Conservation (phyloP, 1,284 basidiomycete genomes). For the Microbotryomycetes sp. region DNA sequence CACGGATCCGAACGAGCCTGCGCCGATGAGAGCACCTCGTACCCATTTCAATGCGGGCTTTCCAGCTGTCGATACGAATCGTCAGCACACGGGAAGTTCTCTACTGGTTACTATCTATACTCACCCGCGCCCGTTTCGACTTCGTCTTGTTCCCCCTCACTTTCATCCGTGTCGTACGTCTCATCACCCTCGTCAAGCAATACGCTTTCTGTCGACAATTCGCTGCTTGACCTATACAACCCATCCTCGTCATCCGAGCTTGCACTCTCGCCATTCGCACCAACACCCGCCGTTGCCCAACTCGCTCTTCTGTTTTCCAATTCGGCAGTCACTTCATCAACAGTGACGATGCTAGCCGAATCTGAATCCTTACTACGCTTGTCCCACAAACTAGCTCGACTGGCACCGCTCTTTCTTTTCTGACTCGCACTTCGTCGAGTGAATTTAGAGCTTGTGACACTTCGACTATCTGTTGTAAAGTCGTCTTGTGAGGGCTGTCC, state of each 20-base stretch:
- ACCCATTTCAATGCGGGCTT: conserved; percentile 64
- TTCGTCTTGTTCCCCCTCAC: conserved; percentile 33
- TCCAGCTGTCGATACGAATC: neutral
- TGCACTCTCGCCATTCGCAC: conserved; percentile 47
- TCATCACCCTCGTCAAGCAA: conserved; percentile 30
- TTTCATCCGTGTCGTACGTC: conserved; percentile 37
- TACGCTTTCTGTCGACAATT: conserved; percentile 38
- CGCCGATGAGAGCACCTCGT: conserved; percentile 94
- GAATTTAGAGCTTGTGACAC: neutral
- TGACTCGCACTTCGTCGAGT: neutral
- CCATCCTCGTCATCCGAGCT: conserved; percentile 44
- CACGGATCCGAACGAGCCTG: conserved; percentile 91
- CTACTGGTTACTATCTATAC: too few species aligned
- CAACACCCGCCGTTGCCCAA: conserved; percentile 41
- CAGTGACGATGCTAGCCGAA: conserved; percentile 83
- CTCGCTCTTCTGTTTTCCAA: conserved; percentile 73
- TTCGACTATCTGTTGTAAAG: neutral
- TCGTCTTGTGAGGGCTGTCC: neutral
- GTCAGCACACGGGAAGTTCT: too few species aligned
- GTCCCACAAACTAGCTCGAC: conserved; percentile 20
- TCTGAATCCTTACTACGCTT: conserved; percentile 47
- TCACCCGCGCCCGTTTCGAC: conserved; percentile 29
- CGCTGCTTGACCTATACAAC: conserved; percentile 15
- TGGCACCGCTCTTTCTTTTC: neutral
- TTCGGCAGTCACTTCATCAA: conserved; percentile 95